Evolutionary conservation across 108 stramenopile genomes (phyloP).

Genomic region (Cyclotella choctawhatcheeana): DNA sequence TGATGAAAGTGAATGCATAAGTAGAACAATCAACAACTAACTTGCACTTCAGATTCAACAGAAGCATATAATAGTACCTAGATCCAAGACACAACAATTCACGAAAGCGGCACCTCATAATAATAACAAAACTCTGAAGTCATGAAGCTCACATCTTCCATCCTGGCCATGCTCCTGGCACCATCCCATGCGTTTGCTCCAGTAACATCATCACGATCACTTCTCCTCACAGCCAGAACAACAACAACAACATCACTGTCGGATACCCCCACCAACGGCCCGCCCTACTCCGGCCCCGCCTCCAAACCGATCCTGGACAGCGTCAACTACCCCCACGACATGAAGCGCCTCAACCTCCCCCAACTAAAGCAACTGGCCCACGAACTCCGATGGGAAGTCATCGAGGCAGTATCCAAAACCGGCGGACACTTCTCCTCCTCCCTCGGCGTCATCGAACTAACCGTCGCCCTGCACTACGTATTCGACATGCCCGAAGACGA

Average conservation of each 20-base stretch:
- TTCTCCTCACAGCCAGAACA: no score
- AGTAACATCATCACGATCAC: no score
- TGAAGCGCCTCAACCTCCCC: slow-evolving; percentile 86
- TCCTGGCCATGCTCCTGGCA: no score
- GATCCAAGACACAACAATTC: no score
- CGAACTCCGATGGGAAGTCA: slow-evolving; percentile 94
- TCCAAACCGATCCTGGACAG: slow-evolving; percentile 92
- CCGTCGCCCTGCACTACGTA: slow-evolving; percentile 96
- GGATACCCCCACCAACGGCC: slow-evolving; percentile 56
- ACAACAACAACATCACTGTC: slow-evolving; percentile 4
- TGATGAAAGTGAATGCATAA: no score
- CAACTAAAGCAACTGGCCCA: slow-evolving; percentile 95
- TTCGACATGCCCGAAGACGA: slow-evolving; percentile 98
- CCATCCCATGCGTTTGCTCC: no score
- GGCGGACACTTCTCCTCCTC: slow-evolving; percentile 95
- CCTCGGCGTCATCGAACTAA: slow-evolving; percentile 95
- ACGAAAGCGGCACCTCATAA: no score
- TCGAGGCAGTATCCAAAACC: slow-evolving; percentile 95
- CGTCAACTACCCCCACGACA: slow-evolving; percentile 82
- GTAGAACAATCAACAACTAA: no score
- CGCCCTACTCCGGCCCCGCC: slow-evolving; percentile 84
- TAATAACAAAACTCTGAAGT: no score
- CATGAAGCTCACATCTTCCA: no score
- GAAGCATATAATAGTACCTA: no score
- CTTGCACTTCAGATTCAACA: no score